Conservation (phyloP, 176 grass and related monocot genomes). For the Triticum timopheevii region DNA sequence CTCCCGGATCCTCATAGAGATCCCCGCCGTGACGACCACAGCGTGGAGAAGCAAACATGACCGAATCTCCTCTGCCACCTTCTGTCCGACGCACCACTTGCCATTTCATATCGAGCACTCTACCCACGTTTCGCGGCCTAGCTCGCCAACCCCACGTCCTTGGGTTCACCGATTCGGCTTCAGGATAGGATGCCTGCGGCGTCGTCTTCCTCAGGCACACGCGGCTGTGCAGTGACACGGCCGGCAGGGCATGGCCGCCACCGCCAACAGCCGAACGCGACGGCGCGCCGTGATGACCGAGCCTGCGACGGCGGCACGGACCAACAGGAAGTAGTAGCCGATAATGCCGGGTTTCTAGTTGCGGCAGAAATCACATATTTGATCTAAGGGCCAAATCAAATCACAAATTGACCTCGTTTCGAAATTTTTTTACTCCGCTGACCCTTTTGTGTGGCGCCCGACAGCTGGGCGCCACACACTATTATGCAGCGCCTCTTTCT, state of each 20-base stretch:
- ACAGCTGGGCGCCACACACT: too few species aligned
- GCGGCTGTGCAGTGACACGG: neutral
- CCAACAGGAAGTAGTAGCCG: neutral
- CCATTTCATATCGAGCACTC: neutral
- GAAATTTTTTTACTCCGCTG: too few species aligned
- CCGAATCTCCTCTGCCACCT: neutral
- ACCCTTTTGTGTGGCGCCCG: too few species aligned
- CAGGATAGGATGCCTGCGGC: neutral
- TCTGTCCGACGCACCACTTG: neutral
- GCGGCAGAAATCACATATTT: too few species aligned
- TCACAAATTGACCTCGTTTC: too few species aligned
- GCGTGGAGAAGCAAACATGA: neutral
- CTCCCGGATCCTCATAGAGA: neutral
- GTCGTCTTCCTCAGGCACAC: neutral
- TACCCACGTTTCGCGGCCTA: neutral
- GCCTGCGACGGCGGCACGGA: neutral
- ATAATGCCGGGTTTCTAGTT: too few species aligned
- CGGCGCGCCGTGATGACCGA: neutral
- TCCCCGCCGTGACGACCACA: neutral
- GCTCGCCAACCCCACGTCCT: neutral
- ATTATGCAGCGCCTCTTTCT: too few species aligned
- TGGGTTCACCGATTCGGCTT: neutral
- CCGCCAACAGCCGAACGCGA: neutral
- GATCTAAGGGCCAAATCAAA: too few species aligned
- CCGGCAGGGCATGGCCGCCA: neutral